These are phyloP conservation scores for Xylaria bambusicola DNA, from an alignment of 495 filamentous ascomycete genomes.

Conservation along the genomic window DNA sequence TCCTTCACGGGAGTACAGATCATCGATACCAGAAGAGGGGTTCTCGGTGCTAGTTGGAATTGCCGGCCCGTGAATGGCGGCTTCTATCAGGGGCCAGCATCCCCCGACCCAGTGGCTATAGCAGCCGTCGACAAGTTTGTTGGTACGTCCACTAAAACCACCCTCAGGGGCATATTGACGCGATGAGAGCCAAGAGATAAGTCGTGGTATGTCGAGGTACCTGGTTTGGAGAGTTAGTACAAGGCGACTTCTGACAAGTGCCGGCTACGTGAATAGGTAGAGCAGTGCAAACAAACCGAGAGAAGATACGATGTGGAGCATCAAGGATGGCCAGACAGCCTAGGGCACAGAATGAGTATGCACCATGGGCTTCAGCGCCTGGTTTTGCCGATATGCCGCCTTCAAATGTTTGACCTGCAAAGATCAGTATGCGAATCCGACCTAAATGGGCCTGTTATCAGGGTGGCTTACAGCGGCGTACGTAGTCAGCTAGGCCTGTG, in stretches of 20 bases:
- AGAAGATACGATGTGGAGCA: constrained; percentile 69
- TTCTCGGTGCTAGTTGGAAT: constrained; percentile 27
- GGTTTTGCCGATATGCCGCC: constrained; percentile 86
- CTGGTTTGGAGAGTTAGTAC: constrained; percentile 40
- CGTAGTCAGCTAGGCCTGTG: constrained; percentile 72
- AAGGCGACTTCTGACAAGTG: constrained; percentile 4
- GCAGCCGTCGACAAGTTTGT: constrained; percentile 96
- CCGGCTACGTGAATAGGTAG: constrained; percentile 2
- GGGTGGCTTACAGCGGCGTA: constrained; percentile 69
- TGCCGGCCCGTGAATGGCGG: constrained; percentile 60
- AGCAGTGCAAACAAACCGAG: constrained; percentile 50
- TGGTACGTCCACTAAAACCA: constrained; percentile 89
- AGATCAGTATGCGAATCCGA: constrained; percentile 24
- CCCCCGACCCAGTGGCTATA: constrained; percentile 97
- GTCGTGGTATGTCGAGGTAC: constrained; percentile 73
- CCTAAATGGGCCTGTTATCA: constrained; percentile 5
- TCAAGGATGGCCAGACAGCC: constrained; percentile 83
- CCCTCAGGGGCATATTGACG: constrained; percentile 92
- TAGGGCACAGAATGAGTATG: constrained; percentile 93
- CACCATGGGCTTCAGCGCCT: constrained; percentile 88
- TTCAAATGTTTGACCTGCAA: constrained; percentile 87
- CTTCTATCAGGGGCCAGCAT: constrained; percentile 89
- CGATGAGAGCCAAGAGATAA: constrained; percentile 84
- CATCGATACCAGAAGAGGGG: constrained; percentile 35
- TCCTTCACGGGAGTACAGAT: constrained; percentile 80